phyloP scores from a whole-genome alignment of 371 early-diverging fungal genomes.

The Circinella umbellata region DNA sequence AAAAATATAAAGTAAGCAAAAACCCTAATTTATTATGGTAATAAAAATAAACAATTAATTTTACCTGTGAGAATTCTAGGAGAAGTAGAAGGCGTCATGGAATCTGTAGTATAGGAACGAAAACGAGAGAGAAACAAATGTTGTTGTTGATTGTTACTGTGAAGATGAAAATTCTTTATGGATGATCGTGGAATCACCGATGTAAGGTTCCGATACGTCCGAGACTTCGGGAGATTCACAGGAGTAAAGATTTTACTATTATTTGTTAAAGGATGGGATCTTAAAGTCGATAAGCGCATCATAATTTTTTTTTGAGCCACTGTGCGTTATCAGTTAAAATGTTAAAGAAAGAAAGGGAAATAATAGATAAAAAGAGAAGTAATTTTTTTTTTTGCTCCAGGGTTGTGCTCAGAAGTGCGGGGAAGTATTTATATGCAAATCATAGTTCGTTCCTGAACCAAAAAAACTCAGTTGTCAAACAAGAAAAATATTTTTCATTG shows the following conservation, averaged over 20 bases:
- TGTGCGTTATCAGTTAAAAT: too few species aligned
- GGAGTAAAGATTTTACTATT: neutral
- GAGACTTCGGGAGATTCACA: neutral
- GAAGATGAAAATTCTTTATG: neutral
- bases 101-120: slow-evolving; percentile 5
- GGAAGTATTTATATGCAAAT: too few species aligned
- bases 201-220: neutral
- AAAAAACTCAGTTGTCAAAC: too few species aligned
- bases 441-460: too few species aligned
- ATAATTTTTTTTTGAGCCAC: neutral
- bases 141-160: neutral
- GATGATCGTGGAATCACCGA: neutral
- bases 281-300: neutral
- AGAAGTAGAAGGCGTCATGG: neutral
- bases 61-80: slow-evolving; percentile 11
- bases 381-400: too few species aligned
- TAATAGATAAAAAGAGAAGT: too few species aligned
- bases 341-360: too few species aligned
- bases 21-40: neutral
- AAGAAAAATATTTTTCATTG: too few species aligned
- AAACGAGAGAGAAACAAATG: neutral
- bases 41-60: neutral
- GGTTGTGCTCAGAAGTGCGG: too few species aligned
- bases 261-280: neutral
- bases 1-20: too few species aligned